Percentiles rank a stretch among this genome's conserved stretches.
These are phyloP conservation scores for Nematocida sp. DNA, from an alignment of 371 early-diverging fungal species.

Conservation along the genomic window DNA sequence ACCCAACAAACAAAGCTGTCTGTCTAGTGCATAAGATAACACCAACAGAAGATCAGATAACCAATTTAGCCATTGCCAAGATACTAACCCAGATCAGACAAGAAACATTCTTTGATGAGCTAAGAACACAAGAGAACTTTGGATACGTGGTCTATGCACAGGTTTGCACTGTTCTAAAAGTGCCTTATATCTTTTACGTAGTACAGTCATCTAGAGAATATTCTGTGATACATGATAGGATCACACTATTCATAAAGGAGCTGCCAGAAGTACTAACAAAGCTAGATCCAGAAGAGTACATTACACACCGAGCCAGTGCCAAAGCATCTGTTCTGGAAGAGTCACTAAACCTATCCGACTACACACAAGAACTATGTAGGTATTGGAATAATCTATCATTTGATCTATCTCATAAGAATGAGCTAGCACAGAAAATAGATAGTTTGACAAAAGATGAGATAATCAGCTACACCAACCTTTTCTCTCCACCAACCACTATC, in stretches of 20 bases:
- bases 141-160: conserved; percentile 57
- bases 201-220: conserved; percentile 55
- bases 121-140: conserved; percentile 60
- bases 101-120: conserved; percentile 60
- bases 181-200: conserved; percentile 34
- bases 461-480: conserved; percentile 1
- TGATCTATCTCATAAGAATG: conserved; percentile 22
- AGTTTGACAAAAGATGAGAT: conserved; percentile 29
- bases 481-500: not conserved
- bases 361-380: conserved; percentile 16
- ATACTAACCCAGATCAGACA: conserved; percentile 37
- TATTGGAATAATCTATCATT: conserved; percentile 9
- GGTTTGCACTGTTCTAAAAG: not conserved
- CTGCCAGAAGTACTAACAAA: conserved; percentile 1
- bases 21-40: conserved; percentile 4
- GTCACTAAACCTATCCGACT: conserved; percentile 16
- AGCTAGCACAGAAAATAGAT: not conserved
- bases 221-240: conserved; percentile 47
- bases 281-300: conserved; percentile 30
- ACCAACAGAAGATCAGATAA: not conserved
- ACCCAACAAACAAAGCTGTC: conserved; percentile 33
- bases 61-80: not conserved
- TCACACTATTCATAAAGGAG: conserved; percentile 49
- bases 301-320: conserved; percentile 11
- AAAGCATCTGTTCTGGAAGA: conserved; percentile 12